phyloP scores from a whole-genome alignment of 441 rosid genomes.

The Corymbia citriodora region DNA sequence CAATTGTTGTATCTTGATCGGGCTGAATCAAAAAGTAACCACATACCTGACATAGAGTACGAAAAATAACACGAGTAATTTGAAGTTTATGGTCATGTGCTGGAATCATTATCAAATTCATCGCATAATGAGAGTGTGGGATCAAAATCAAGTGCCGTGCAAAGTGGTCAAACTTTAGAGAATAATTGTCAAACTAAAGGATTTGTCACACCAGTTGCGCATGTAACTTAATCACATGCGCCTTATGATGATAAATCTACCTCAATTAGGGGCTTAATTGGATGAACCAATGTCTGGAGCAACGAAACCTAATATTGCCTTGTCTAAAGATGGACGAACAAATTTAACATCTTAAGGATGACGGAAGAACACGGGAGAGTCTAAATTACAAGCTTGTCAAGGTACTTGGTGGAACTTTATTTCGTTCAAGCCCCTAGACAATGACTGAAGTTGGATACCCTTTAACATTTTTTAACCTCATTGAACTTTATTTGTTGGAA shows the following conservation, averaged over 20 bases:
- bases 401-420: too few species aligned
- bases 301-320: background rate
- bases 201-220: background rate
- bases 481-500: background rate
- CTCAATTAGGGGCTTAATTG: background rate
- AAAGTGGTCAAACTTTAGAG: background rate
- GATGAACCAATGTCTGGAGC: background rate
- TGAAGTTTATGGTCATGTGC: background rate
- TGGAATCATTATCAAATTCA: background rate
- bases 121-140: background rate
- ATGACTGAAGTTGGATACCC: background rate
- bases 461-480: background rate
- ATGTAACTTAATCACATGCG: background rate
- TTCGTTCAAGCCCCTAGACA: background rate
- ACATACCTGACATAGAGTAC: background rate
- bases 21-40: background rate
- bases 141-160: background rate
- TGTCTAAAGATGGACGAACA: background rate
- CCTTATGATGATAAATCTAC: background rate
- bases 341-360: background rate
- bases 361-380: background rate
- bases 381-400: background rate
- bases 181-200: background rate
- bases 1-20: background rate
- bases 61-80: background rate